Evolutionary conservation across 805 yeast species (phyloP).

Genomic region (Yamadazyma nakazawae): DNA sequence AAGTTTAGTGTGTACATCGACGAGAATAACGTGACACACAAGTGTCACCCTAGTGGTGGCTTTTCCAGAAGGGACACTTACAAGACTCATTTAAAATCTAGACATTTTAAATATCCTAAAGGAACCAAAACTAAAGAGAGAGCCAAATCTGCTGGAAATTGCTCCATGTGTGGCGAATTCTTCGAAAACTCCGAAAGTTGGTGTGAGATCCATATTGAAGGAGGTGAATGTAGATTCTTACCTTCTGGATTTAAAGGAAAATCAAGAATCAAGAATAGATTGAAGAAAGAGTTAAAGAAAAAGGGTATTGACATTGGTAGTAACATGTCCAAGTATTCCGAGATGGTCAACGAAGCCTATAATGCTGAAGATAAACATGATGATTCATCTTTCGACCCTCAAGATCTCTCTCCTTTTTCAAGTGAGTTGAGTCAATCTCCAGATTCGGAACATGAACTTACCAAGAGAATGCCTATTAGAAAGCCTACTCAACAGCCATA

Average conservation of each 20-base stretch:
- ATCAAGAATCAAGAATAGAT: conserved; percentile 40
- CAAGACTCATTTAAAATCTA: conserved; percentile 54
- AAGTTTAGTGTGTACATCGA: conserved; percentile 33
- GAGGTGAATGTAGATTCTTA: conserved; percentile 45
- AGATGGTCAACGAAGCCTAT: conserved; percentile 4
- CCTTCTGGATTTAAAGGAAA: conserved; percentile 45
- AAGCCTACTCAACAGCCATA: not conserved
- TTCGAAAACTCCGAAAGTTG: conserved; percentile 49
- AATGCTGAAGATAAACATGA: conserved; percentile 13
- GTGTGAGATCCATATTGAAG: conserved; percentile 50
- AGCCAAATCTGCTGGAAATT: conserved; percentile 42
- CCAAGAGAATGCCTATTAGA: not conserved
- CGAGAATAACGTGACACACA: conserved; percentile 38
- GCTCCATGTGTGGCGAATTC: conserved; percentile 53
- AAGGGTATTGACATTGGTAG: conserved; percentile 12
- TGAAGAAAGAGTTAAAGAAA: conserved; percentile 36
- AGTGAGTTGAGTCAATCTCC: conserved; percentile 8
- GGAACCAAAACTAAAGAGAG: conserved; percentile 50
- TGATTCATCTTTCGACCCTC: conserved; percentile 4
- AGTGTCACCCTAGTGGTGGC: conserved; percentile 57
- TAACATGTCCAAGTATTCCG: conserved; percentile 12
- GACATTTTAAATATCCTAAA: conserved; percentile 56
- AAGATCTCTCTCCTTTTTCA: conserved; percentile 4
- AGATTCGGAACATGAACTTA: not conserved
- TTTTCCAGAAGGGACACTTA: conserved; percentile 59